A percentile compares a stretch with the other conserved stretches of the same genome.
Evolutionary conservation across 495 filamentous ascomycete genomes (phyloP).

Genomic region (Podospora anserina): DNA sequence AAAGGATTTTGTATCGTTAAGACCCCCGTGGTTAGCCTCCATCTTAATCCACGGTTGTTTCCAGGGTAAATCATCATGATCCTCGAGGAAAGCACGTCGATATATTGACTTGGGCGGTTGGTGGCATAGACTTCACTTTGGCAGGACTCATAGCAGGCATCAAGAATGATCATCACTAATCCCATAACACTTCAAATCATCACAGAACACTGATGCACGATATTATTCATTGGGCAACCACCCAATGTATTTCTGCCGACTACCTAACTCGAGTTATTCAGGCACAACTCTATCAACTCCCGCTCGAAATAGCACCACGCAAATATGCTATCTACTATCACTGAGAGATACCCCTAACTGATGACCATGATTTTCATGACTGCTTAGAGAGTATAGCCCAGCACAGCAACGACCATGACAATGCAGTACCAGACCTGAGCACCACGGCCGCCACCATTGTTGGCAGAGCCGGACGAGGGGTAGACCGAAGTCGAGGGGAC

Average conservation of each 20-base stretch:
- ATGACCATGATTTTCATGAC: not conserved
- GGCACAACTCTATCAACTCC: not conserved
- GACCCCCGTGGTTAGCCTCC: too few relatives aligned
- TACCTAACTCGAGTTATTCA: not conserved
- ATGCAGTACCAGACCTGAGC: slow-evolving; percentile 2
- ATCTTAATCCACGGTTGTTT: too few relatives aligned
- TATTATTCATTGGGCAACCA: not conserved
- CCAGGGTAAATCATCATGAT: too few relatives aligned
- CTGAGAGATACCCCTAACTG: not conserved
- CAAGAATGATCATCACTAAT: not conserved
- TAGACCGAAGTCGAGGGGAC: slow-evolving; percentile 5
- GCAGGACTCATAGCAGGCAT: not conserved
- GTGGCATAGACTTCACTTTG: too few relatives aligned
- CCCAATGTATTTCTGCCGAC: not conserved
- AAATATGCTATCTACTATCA: not conserved
- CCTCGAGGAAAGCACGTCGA: too few relatives aligned
- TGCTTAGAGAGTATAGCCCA: not conserved
- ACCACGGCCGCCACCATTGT: slow-evolving; percentile 1
- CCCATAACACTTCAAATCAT: not conserved
- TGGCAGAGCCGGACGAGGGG: not conserved
- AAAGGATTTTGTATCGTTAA: too few relatives aligned
- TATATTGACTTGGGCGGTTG: too few relatives aligned
- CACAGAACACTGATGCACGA: not conserved
- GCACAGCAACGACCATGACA: slow-evolving; percentile 1
- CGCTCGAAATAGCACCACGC: not conserved